These are phyloP conservation scores for Aureobasidium leucospermi DNA, from an alignment of 2,329 filamentous ascomycete genomes.

Conservation along the genomic window DNA sequence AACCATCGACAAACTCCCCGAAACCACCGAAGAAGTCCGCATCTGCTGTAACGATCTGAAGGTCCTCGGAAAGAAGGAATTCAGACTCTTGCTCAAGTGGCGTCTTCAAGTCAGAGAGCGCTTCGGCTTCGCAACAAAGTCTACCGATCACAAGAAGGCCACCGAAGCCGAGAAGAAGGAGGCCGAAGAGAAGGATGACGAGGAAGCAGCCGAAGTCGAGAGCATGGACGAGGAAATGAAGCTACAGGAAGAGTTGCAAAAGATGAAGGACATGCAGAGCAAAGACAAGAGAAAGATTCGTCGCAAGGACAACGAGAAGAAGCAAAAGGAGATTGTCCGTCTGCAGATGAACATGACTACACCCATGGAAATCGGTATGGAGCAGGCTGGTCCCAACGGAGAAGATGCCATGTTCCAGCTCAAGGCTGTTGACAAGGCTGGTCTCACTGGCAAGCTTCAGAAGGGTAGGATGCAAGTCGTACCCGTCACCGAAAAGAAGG, in stretches of 20 bases:
- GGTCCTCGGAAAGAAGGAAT: constrained; percentile 87
- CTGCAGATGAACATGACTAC: constrained; percentile 97
- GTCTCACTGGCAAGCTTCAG: constrained; percentile 54
- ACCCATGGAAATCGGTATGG: constrained; percentile 91
- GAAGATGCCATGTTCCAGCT: constrained; percentile 81
- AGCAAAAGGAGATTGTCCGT: constrained; percentile 87
- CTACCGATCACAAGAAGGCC: constrained; percentile 13
- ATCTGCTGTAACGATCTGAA: constrained; percentile 76
- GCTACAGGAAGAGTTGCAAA: constrained; percentile 80
- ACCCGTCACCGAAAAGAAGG: constrained; percentile 42
- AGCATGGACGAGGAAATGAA: constrained; percentile 91
- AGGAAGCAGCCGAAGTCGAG: constrained; percentile 70
- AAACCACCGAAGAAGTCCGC: constrained; percentile 77
- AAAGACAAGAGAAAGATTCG: constrained; percentile 74
- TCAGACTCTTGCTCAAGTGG: constrained; percentile 85
- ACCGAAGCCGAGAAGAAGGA: constrained; percentile 31
- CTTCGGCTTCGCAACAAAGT: constrained; percentile 59
- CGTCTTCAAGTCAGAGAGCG: constrained; percentile 80
- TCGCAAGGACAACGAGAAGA: constrained; percentile 83
- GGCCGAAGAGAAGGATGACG: constrained; percentile 36
- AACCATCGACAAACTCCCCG: constrained; percentile 75
- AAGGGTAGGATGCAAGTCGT: constrained; percentile 72
- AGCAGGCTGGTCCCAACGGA: constrained; percentile 70
- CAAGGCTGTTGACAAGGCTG: constrained; percentile 70
- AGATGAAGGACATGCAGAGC: constrained; percentile 70